Evolutionary conservation across 768 basidiomycete genomes (phyloP).

Genomic region (Amanita molliuscula): DNA sequence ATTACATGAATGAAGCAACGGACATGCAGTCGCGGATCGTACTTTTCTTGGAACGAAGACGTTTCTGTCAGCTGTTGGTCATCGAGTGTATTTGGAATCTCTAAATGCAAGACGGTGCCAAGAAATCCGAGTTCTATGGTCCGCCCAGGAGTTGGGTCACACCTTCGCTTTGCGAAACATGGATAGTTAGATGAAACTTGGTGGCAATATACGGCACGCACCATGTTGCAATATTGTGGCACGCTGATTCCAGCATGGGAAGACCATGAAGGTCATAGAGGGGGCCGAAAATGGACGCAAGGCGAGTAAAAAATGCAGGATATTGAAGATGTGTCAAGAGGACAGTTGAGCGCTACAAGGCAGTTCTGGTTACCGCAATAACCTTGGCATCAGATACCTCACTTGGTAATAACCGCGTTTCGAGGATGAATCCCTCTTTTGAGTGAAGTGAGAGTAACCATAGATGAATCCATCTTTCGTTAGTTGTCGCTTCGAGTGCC

Average conservation of each 20-base stretch:
- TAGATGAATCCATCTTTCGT: constrained; percentile 61
- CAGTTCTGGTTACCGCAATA: neutral
- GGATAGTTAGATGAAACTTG: constrained; percentile 10
- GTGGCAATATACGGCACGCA: constrained; percentile 25
- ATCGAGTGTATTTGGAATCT: constrained; percentile 58
- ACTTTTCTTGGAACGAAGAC: constrained; percentile 37
- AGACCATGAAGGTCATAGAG: constrained; percentile 63
- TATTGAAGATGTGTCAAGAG: constrained; percentile 73
- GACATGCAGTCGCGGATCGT: constrained; percentile 44
- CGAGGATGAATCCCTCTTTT: constrained; percentile 49
- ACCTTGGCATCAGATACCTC: constrained; percentile 6
- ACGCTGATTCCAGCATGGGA: constrained; percentile 78
- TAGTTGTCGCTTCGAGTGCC: constrained; percentile 21
- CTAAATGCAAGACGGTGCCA: constrained; percentile 62
- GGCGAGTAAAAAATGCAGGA: constrained; percentile 70
- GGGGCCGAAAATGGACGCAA: constrained; percentile 63
- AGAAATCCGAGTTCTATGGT: constrained; percentile 77
- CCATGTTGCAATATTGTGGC: constrained; percentile 81
- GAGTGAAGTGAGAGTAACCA: constrained; percentile 71
- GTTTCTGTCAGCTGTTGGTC: constrained; percentile 63
- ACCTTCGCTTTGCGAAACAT: constrained; percentile 54
- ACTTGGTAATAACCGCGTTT: constrained; percentile 82
- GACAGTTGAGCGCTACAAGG: constrained; percentile 63
- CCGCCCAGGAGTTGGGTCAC: constrained; percentile 56
- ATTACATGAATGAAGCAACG: constrained; percentile 9